Conservation (phyloP, 75 land plant genomes). For the Sequoia sempervirens region DNA sequence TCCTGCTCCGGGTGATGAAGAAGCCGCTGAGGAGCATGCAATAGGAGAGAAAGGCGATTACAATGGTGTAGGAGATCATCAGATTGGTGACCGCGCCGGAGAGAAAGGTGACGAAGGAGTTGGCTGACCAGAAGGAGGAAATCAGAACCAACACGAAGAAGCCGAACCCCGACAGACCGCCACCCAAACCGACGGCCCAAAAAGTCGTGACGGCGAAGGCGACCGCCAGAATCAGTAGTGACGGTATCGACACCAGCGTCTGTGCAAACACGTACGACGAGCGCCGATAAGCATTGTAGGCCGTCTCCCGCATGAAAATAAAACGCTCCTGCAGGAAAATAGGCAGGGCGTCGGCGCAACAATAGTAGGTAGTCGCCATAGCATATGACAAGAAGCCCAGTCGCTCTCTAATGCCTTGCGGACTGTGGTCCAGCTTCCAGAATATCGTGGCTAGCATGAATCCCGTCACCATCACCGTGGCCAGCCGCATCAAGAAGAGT, state of each 20-base stretch:
- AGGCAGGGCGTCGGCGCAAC: slow-evolving; percentile 88
- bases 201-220: slow-evolving; percentile 42
- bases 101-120: slow-evolving; percentile 58
- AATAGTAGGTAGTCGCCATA: slow-evolving; percentile 81
- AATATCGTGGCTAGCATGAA: slow-evolving; percentile 81
- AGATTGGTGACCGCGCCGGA: slow-evolving; percentile 47
- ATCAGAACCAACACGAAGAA: slow-evolving; percentile 39
- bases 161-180: slow-evolving; percentile 42
- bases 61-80: slow-evolving; percentile 55
- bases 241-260: slow-evolving; percentile 49
- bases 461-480: slow-evolving; percentile 60
- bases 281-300: slow-evolving; percentile 76
- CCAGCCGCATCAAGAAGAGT: slow-evolving; percentile 66
- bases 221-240: slow-evolving; percentile 51
- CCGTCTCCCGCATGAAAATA: slow-evolving; percentile 90
- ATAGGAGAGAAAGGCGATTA: slow-evolving; percentile 55
- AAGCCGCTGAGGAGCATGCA: slow-evolving; percentile 58
- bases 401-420: slow-evolving; percentile 73
- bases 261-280: slow-evolving; percentile 83
- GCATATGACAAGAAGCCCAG: slow-evolving; percentile 87
- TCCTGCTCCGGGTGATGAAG: slow-evolving; percentile 45
- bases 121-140: slow-evolving; percentile 71
- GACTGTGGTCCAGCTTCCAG: slow-evolving; percentile 70
- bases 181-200: slow-evolving; percentile 62
- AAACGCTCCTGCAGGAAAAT: slow-evolving; percentile 78